Percentiles rank a stretch among this genome's conserved stretches.
Conservation (phyloP, 2,329 filamentous ascomycete genomes). For the Xylaria multiplex region DNA sequence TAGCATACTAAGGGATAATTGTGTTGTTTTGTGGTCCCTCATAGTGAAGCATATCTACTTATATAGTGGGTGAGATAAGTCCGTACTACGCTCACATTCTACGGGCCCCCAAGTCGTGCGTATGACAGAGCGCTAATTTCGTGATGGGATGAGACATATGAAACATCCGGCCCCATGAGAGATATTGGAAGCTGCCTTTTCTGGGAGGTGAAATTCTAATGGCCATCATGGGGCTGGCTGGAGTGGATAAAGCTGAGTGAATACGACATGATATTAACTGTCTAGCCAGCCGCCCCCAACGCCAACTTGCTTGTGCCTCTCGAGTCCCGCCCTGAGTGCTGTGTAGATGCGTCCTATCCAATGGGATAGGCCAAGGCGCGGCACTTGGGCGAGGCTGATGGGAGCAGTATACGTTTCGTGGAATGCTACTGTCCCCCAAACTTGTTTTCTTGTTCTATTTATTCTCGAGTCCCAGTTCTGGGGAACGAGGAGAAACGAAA, state of each 20-base stretch:
- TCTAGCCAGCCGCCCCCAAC: not conserved
- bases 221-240: not conserved
- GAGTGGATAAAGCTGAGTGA: not conserved
- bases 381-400: slow-evolving; percentile 1
- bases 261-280: no score
- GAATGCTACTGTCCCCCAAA: not conserved
- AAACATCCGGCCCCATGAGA: not conserved
- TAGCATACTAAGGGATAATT: no score
- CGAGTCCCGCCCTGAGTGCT: not conserved
- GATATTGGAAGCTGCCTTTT: slow-evolving; percentile 9
- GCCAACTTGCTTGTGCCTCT: not conserved
- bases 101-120: no score
- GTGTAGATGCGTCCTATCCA: not conserved
- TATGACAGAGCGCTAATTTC: not conserved
- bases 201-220: not conserved
- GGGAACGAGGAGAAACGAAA: not conserved
- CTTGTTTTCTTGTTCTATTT: not conserved
- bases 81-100: no score
- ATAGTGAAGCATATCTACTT: no score
- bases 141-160: not conserved
- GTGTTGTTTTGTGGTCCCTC: no score
- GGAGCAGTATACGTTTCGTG: not conserved
- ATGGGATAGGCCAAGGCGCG: not conserved
- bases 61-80: not conserved
- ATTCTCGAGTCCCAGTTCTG: not conserved